Evolutionary conservation across 495 filamentous ascomycete genomes (phyloP).

Genomic region (Podospora didyma): DNA sequence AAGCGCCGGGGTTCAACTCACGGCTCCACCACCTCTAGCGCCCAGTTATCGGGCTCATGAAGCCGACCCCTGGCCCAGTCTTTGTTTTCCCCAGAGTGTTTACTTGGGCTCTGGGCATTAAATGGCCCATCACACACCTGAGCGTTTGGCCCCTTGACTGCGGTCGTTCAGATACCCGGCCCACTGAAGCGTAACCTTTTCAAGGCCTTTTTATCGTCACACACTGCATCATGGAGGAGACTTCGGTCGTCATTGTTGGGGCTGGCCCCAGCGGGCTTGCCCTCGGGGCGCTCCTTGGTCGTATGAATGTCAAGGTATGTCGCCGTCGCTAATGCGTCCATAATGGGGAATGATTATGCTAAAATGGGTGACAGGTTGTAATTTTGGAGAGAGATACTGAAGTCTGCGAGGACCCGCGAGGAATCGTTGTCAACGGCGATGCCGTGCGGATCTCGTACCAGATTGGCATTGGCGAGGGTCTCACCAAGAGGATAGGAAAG

Average conservation of each 20-base stretch:
- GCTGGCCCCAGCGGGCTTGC: conserved; percentile 35
- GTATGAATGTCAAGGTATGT: conserved; percentile 27
- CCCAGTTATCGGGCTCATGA: no score
- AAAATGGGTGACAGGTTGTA: conserved; percentile 12
- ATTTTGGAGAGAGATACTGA: conserved; percentile 42
- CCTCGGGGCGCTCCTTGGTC: conserved; percentile 29
- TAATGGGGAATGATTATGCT: no score
- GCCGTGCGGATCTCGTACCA: conserved; percentile 45
- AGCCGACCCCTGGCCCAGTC: no score
- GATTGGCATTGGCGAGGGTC: conserved; percentile 38
- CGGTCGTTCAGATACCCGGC: not conserved
- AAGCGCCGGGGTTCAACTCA: no score
- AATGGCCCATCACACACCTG: no score
- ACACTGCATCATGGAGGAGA: conserved; percentile 14
- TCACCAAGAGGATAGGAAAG: conserved; percentile 32
- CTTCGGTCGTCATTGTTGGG: conserved; percentile 34
- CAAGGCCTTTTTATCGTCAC: not conserved
- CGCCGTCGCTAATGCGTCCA: not conserved
- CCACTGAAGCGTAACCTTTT: not conserved
- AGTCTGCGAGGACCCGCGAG: conserved; percentile 48
- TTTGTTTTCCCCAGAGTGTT: no score
- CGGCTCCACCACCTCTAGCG: no score
- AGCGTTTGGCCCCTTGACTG: no score
- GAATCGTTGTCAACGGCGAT: conserved; percentile 49
- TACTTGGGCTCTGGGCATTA: no score